Base-by-base conservation (phyloP, 1,284 basidiomycete species). In the Puccinia coronata region DNA sequence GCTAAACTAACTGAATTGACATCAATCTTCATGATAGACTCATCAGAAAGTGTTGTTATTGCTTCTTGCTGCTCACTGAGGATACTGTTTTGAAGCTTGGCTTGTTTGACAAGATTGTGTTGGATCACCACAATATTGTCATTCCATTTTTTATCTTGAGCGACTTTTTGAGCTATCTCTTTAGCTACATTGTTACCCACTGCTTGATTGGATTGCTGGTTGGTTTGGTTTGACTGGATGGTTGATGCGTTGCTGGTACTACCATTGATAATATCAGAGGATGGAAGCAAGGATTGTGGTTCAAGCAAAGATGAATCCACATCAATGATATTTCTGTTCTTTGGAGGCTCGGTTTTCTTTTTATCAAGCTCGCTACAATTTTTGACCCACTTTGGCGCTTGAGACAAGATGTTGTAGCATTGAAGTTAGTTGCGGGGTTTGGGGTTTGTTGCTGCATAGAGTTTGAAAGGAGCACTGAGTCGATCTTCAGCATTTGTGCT, bases 21-120 rank as follows among this genome's bases (percentile, higher is more conserved):
- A 28, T 70, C 39, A 23, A 51, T 18, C 9, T 31, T 70, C 67
- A 70, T 70, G 41, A 49, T 70, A 23, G n/a, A 31, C 23, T 70
- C 25, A 3, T 70, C 43, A 18, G 67, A 41, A 5, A 70, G 11
- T 4, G 67, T 51, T 2, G 11, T 16, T 8, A 70, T 70, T 47
- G 65, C 65, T 9, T 67, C 65, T 67, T 47, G 12, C 43, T 67
- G 65, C 3, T 67, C 18, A 18, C 20, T 8, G 23, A 67, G 43
- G 36, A 67, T 67, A n/a, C 25, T 9, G 23, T n/a, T 43, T 28
- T 67, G 36, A 2, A 18, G 12, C 8, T 11, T 8, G 1, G 36
- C 11, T 34, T 67, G 16, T n/a, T 41, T 25, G n/a, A 23, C 36
- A 20, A 67, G 65, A 3, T 67, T 34, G 11, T 28, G 16, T 4